phyloP scores from a whole-genome alignment of 2,329 filamentous ascomycete species.

The Colletotrichum euphorbiae region DNA sequence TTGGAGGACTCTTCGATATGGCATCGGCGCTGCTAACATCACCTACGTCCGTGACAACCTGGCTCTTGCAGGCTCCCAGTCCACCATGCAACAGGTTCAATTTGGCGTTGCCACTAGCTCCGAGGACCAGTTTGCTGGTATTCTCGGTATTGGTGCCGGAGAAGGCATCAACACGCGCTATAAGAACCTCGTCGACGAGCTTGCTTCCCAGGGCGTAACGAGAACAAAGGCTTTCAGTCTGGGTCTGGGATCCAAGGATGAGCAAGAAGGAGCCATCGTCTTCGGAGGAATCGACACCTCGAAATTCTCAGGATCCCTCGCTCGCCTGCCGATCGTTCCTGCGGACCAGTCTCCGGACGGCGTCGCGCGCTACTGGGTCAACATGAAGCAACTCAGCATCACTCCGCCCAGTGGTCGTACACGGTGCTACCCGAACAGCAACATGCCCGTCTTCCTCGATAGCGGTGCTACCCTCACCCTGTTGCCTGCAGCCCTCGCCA shows the following conservation, averaged over 20 bases:
- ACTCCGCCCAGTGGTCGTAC: conserved; percentile 51
- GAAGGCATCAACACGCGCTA: conserved; percentile 59
- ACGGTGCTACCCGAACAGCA: conserved; percentile 47
- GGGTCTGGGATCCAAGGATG: conserved; percentile 71
- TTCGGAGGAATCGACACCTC: conserved; percentile 76
- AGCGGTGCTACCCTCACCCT: conserved; percentile 77
- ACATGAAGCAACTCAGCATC: conserved; percentile 58
- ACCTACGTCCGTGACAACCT: conserved; percentile 62
- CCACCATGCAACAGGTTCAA: conserved; percentile 64
- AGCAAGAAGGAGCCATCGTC: conserved; percentile 71
- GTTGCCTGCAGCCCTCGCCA: conserved; percentile 68
- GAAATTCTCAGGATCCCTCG: conserved; percentile 71
- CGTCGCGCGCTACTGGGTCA: conserved; percentile 64
- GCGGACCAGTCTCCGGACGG: conserved; percentile 65
- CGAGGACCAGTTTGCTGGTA: conserved; percentile 64
- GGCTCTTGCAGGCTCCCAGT: conserved; percentile 52
- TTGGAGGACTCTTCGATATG: conserved; percentile 60
- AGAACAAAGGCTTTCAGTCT: conserved; percentile 73
- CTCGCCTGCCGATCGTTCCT: conserved; percentile 70
- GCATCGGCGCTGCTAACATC: conserved; percentile 63
- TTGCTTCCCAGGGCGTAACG: conserved; percentile 64
- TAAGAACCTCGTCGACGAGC: conserved; percentile 64
- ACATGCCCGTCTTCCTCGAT: conserved; percentile 73
- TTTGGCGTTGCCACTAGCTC: conserved; percentile 72
- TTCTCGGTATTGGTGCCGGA: conserved; percentile 81